Evolutionary conservation across 306 rosid species (phyloP).

Genomic region (Cicer yamashitae): DNA sequence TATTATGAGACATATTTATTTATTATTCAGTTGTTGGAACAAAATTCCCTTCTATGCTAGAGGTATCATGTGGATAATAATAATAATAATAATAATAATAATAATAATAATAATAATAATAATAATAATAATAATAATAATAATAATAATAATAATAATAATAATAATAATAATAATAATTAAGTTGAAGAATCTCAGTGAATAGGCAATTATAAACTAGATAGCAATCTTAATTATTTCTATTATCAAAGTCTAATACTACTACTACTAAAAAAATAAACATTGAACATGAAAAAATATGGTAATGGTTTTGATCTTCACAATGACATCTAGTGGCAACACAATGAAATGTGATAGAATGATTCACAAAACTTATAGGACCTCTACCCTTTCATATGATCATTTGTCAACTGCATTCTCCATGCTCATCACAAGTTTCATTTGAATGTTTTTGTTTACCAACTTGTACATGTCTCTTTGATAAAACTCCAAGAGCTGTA

Average conservation of each 20-base stretch:
- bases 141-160: too few species aligned
- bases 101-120: too few species aligned
- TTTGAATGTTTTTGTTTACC: conserved; percentile 26
- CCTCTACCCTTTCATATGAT: conserved; percentile 20
- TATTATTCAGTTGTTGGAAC: too few species aligned
- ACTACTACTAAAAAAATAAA: conserved; percentile 9
- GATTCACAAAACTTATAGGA: conserved; percentile 31
- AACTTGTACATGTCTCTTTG: conserved; percentile 41
- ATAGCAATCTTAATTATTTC: not conserved
- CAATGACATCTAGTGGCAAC: conserved; percentile 11
- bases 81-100: too few species aligned
- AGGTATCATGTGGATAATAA: too few species aligned
- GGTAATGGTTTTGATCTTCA: conserved; percentile 23
- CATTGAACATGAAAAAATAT: conserved; percentile 1
- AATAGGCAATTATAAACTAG: not conserved
- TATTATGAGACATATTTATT: too few species aligned
- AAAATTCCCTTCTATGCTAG: too few species aligned
- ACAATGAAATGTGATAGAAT: conserved; percentile 28
- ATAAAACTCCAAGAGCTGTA: conserved; percentile 69
- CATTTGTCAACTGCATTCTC: conserved; percentile 41
- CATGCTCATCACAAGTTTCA: conserved; percentile 35
- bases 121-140: too few species aligned
- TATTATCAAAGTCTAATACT: conserved; percentile 8
- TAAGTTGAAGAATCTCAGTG: not conserved
- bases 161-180: too few species aligned